Evolutionary conservation across 2,329 filamentous ascomycete genomes (phyloP), one percentile per base, ranked within the genome.

Genomic region (Helotiales sp.): DNA sequence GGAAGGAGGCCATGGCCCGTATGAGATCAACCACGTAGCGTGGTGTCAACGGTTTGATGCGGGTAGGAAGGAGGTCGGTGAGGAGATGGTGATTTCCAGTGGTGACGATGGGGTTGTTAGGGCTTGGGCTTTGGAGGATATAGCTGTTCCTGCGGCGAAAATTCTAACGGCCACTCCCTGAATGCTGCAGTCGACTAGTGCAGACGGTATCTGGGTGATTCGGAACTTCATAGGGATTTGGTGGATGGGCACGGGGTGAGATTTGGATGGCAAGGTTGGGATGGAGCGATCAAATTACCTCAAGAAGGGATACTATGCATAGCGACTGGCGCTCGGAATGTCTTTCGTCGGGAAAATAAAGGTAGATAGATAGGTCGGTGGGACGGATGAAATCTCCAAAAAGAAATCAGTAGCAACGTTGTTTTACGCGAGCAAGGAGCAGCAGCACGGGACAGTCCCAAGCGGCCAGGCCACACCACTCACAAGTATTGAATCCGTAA

Each of bases 41-140:
- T 99, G 96, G 96, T 93, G 93, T 71, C 87, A 85, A 73, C 85
- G 94, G 65, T 91, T 88, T 65, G 93, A 97, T 77, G 83, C 84
- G 59, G 89, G 82, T 1, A 83, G 80, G 69, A 84, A 79, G 63
- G 83, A 66, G n/a, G 84, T 86, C 1, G 83, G 79, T 26, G 93
- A 97, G 74, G 95, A 98, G 80, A 91, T 97, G 77, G 83, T 99
- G 55, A 83, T 98, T 22, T 96, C 91, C 17, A 97, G 94, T 0
- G 96, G 95, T 0, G 96, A 99, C 77, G 94, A 98, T 79, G 96
- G 96, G 0, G 84, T 91, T 61, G 91, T 97, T 30, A 90, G 91
- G 75, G 89, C 94, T 1, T 99, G 96, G 95, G 85, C 87, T 70
- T 76, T 93, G 34, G 77, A 79, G 28, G 73, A 74, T n/a, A 15